Evolutionary conservation across 1,139 yeast genomes (phyloP).

Genomic region (Pichia sp.): DNA sequence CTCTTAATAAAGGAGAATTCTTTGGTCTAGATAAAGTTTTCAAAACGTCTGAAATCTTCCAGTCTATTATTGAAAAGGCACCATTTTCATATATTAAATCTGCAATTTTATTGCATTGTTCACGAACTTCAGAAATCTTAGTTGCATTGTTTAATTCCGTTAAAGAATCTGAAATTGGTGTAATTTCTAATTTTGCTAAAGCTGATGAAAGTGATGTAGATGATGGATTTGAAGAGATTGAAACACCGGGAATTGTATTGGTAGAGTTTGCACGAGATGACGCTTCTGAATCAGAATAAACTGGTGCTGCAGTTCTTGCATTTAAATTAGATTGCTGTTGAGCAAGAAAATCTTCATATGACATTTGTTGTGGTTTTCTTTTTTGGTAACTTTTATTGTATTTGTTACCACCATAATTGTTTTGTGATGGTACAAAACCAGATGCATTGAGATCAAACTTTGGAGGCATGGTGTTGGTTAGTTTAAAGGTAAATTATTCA

Average conservation of each 20-base stretch:
- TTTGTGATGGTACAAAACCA: slow-evolving; percentile 5
- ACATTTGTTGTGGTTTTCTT: slow-evolving; percentile 17
- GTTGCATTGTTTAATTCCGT: slow-evolving; percentile 49
- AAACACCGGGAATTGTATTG: slow-evolving; percentile 23
- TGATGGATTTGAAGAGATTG: slow-evolving; percentile 28
- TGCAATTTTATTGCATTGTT: slow-evolving; percentile 52
- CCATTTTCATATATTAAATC: slow-evolving; percentile 43
- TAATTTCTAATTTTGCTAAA: slow-evolving; percentile 53
- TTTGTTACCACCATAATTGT: slow-evolving; percentile 1
- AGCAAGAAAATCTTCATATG: slow-evolving; percentile 25
- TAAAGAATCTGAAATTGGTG: slow-evolving; percentile 65
- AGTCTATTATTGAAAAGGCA: slow-evolving; percentile 47
- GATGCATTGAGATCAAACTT: slow-evolving; percentile 25
- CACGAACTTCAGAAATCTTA: slow-evolving; percentile 58
- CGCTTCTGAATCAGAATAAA: slow-evolving; percentile 16
- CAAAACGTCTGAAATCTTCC: slow-evolving; percentile 59
- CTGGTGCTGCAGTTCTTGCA: slow-evolving; percentile 9
- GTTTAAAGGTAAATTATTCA: neutral
- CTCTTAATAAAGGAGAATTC: slow-evolving; percentile 67
- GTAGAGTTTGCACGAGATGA: slow-evolving; percentile 25
- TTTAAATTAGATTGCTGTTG: slow-evolving; percentile 17
- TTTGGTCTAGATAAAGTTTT: slow-evolving; percentile 66
- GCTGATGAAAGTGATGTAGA: slow-evolving; percentile 61
- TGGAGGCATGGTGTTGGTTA: slow-evolving; percentile 24
- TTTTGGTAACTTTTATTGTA: slow-evolving; percentile 6